Conservation (phyloP, 768 basidiomycete species). For the Amanita rubescens region DNA sequence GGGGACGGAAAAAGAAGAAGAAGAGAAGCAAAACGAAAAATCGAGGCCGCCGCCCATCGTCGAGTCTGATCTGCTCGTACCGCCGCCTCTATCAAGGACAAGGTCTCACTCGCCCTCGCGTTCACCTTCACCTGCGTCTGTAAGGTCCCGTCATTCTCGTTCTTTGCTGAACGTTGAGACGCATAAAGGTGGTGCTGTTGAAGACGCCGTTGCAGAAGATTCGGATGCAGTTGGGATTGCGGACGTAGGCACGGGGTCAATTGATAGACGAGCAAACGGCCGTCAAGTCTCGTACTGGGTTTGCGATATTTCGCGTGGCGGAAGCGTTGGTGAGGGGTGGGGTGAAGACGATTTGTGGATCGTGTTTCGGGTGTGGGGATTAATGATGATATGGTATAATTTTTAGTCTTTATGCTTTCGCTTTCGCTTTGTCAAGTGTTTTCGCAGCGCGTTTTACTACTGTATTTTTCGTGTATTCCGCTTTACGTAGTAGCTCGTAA, state of each 20-base stretch:
- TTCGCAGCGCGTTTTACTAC: too few species aligned
- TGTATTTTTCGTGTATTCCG: neutral
- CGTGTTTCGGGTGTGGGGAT: slow-evolving; percentile 1
- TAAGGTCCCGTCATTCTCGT: neutral
- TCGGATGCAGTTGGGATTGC: too few species aligned
- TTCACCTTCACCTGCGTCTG: neutral
- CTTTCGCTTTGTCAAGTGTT: too few species aligned
- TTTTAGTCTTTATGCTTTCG: neutral
- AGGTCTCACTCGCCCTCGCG: neutral
- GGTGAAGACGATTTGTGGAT: neutral
- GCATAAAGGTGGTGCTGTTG: neutral
- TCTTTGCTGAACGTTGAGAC: neutral
- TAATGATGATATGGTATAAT: neutral
- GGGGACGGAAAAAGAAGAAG: neutral
- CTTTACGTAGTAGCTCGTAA: neutral
- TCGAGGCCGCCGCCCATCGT: neutral
- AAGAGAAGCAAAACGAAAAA: neutral
- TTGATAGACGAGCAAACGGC: slow-evolving; percentile 4
- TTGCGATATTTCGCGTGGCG: slow-evolving; percentile 1
- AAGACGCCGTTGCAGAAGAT: neutral
- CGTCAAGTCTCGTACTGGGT: neutral
- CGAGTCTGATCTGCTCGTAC: neutral
- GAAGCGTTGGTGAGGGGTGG: slow-evolving; percentile 3
- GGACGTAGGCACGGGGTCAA: neutral
- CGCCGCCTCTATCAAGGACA: neutral